These are phyloP conservation scores for Misopates orontium DNA, from an alignment of 257 asterid genomes.

Conservation along the genomic window DNA sequence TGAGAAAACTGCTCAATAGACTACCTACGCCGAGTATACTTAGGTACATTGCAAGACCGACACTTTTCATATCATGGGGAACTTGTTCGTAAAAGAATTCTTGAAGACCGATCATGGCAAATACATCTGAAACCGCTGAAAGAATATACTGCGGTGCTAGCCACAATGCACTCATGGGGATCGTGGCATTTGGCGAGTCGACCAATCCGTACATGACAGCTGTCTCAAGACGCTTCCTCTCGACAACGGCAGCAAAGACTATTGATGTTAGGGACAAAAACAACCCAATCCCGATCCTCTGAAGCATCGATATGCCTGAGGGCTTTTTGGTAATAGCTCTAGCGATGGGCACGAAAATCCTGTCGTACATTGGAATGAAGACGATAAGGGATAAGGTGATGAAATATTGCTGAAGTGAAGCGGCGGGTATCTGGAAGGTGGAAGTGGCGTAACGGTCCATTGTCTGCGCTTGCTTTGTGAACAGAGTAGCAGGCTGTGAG, in stretches of 20 bases:
- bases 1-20: conserved; percentile 40
- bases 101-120: conserved; percentile 43
- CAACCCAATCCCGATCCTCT: conserved; percentile 39
- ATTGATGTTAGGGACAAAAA: conserved; percentile 26
- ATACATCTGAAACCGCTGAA: conserved; percentile 39
- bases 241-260: conserved; percentile 42
- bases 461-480: conserved; percentile 46
- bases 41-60: conserved; percentile 40
- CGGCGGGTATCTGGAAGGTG: conserved; percentile 35
- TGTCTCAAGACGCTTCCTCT: conserved; percentile 34
- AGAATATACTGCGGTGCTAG: conserved; percentile 45
- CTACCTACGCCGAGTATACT: conserved; percentile 45
- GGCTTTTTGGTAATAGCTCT: conserved; percentile 37
- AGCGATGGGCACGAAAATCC: conserved; percentile 41
- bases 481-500: conserved; percentile 39
- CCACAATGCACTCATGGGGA: conserved; percentile 70
- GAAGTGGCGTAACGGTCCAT: conserved; percentile 37
- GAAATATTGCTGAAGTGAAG: conserved; percentile 28
- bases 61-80: conserved; percentile 38
- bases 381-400: conserved; percentile 23
- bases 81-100: conserved; percentile 54
- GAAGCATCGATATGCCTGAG: conserved; percentile 41
- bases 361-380: conserved; percentile 41
- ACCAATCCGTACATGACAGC: conserved; percentile 36
- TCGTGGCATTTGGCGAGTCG: conserved; percentile 28